These are phyloP conservation scores for Suhomyces sp. DNA, from an alignment of 805 yeast species.

Conservation along the genomic window DNA sequence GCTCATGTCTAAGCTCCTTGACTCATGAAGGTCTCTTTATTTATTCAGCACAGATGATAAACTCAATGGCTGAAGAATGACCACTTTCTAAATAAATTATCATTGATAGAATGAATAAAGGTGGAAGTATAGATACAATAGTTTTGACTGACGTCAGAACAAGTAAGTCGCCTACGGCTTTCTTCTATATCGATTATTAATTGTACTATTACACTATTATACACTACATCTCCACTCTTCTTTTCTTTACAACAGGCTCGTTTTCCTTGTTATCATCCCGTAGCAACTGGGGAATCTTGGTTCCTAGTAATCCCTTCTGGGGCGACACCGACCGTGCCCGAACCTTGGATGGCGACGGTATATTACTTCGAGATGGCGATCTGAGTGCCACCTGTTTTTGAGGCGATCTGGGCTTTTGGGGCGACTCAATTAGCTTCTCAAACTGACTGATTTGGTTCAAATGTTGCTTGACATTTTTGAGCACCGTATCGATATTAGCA, in stretches of 20 bases:
- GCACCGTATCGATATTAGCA: conserved; percentile 1
- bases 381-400: neutral
- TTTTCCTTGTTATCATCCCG: conserved; percentile 6
- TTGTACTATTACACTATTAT: conserved; percentile 1
- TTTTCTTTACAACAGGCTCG: conserved; percentile 4
- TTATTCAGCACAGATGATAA: no score
- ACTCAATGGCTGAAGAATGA: no score
- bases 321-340: conserved; percentile 1
- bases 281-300: conserved; percentile 5
- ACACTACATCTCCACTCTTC: conserved; percentile 5
- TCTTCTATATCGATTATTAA: no score
- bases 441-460: conserved; percentile 5
- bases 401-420: conserved; percentile 1
- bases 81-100: no score
- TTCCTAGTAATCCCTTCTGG: neutral
- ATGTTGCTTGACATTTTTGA: conserved; percentile 1
- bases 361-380: neutral
- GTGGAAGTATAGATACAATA: no score
- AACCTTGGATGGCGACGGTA: neutral
- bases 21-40: no score
- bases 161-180: no score
- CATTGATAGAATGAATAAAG: no score
- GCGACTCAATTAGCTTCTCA: conserved; percentile 6
- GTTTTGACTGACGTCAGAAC: no score
- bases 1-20: no score